Conservation (phyloP, 345 rosid genomes). For the Pugionium cornutum region DNA sequence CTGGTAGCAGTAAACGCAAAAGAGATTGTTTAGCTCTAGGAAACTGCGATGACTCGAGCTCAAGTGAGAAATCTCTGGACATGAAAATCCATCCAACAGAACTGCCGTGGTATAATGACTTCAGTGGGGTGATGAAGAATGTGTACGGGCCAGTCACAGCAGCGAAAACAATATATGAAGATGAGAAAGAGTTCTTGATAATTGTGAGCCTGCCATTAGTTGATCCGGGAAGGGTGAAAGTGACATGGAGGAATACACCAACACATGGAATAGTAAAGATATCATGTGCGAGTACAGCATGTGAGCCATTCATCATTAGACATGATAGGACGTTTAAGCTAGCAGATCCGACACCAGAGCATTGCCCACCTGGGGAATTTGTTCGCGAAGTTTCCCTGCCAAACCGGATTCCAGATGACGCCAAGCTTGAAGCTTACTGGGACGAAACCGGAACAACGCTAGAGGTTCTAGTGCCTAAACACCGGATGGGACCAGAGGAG, state of each 20-base stretch:
- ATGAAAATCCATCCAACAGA: conserved; percentile 52
- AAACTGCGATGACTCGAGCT: conserved; percentile 52
- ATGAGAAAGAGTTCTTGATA: conserved; percentile 68
- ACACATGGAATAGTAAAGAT: conserved; percentile 79
- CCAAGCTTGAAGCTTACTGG: conserved; percentile 73
- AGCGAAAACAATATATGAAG: conserved; percentile 80
- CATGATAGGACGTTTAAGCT: conserved; percentile 84
- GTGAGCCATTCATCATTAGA: conserved; percentile 75
- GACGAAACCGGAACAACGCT: conserved; percentile 74
- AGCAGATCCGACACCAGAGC: conserved; percentile 88
- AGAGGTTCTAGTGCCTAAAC: conserved; percentile 81
- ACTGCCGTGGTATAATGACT: conserved; percentile 57
- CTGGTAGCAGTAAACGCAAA: conserved; percentile 52
- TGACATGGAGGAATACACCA: conserved; percentile 78
- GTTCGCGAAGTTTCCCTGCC: conserved; percentile 73
- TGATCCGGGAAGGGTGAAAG: conserved; percentile 81
- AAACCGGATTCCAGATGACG: conserved; percentile 83
- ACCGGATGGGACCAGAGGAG: conserved; percentile 79
- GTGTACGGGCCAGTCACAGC: conserved; percentile 80
- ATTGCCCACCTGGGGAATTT: conserved; percentile 92
- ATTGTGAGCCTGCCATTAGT: conserved; percentile 75
- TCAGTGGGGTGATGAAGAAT: conserved; percentile 74
- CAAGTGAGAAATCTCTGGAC: conserved; percentile 51
- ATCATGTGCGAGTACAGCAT: conserved; percentile 71
- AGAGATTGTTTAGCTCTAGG: conserved; percentile 51